Percentiles rank a stretch among this genome's conserved stretches.
Conservation (phyloP, 2,329 filamentous ascomycete species). For the Penicillium janthinellum region DNA sequence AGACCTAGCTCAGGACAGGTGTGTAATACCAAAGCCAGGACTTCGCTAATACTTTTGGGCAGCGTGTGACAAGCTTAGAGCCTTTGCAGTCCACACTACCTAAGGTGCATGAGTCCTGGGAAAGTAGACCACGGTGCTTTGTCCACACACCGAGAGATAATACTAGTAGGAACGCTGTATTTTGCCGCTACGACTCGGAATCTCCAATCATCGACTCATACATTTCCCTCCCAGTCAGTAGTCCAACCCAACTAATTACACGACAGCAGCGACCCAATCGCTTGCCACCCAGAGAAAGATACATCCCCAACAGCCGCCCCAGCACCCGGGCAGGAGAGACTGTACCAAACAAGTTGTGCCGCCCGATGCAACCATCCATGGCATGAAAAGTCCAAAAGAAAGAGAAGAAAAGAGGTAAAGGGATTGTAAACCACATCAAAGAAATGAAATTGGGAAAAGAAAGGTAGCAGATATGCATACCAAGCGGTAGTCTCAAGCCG, state of each 20-base stretch:
- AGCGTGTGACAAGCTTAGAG: too few relatives aligned
- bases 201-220: conserved; percentile 24
- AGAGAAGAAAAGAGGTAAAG: conserved; percentile 11
- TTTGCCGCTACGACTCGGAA: neutral
- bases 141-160: neutral
- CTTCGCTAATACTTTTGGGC: too few relatives aligned
- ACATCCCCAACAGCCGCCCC: neutral
- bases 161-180: neutral
- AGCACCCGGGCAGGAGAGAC: neutral
- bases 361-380: conserved; percentile 21
- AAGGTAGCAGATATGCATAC: conserved; percentile 3
- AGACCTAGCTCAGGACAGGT: too few relatives aligned
- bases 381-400: conserved; percentile 19
- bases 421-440: neutral
- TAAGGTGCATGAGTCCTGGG: neutral
- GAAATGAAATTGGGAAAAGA: neutral
- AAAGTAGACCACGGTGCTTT: neutral
- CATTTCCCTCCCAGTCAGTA: conserved; percentile 16
- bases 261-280: conserved; percentile 14
- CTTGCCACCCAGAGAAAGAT: neutral
- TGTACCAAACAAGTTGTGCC: conserved; percentile 9
- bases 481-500: neutral
- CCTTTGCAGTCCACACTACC: neutral
- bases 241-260: conserved; percentile 27
- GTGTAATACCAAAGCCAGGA: too few relatives aligned